These are phyloP conservation scores for Lactarius trivialis DNA, from an alignment of 768 basidiomycete genomes.

Conservation along the genomic window DNA sequence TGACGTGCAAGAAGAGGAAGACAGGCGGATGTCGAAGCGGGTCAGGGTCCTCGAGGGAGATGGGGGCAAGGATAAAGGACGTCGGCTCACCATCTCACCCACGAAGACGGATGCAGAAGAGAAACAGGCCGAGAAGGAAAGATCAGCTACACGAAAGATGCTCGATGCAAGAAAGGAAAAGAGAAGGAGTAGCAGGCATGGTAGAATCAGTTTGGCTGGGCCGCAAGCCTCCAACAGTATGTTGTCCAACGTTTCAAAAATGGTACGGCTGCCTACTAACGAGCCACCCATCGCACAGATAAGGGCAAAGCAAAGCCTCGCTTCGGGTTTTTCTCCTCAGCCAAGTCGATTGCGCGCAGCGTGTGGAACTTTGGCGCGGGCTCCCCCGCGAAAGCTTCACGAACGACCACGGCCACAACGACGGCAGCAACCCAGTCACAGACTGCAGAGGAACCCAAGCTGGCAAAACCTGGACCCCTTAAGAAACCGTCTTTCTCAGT, in stretches of 20 bases:
- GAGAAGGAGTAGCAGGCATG: conserved; percentile 53
- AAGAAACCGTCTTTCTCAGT: conserved; percentile 14
- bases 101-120: conserved; percentile 20
- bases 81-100: conserved; percentile 34
- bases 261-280: background rate
- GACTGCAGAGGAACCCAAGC: conserved; percentile 10
- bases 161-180: conserved; percentile 61
- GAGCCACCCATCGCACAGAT: conserved; percentile 2
- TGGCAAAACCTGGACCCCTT: conserved; percentile 1
- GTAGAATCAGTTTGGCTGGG: conserved; percentile 32
- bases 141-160: conserved; percentile 55
- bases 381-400: conserved; percentile 26
- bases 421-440: conserved; percentile 29
- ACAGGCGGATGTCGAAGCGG: conserved; percentile 41
- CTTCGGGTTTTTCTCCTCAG: conserved; percentile 63
- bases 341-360: conserved; percentile 64
- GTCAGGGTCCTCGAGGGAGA: conserved; percentile 34
- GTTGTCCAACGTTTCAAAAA: conserved; percentile 15
- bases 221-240: conserved; percentile 24
- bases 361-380: conserved; percentile 60
- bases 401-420: conserved; percentile 25
- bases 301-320: conserved; percentile 44
- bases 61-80: conserved; percentile 31
- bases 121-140: conserved; percentile 37
- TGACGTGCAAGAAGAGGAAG: conserved; percentile 31